Evolutionary conservation across 1,284 basidiomycete genomes (phyloP).

Genomic region (Limonomyces culmigenus): DNA sequence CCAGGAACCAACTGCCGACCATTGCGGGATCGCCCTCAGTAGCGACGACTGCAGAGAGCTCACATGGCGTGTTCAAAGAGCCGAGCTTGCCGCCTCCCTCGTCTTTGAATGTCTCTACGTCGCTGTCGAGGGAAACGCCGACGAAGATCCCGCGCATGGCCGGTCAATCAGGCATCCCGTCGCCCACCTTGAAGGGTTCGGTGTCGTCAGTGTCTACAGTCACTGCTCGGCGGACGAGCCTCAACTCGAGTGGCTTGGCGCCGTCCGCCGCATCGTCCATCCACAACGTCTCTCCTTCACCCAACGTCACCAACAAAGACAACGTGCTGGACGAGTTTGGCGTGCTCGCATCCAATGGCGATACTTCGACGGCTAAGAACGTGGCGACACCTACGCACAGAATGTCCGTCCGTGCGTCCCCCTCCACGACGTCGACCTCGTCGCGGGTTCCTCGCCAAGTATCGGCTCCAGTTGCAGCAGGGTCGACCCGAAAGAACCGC

Average conservation of each 20-base stretch:
- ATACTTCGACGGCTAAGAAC: constrained; percentile 19
- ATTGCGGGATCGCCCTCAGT: constrained; percentile 86
- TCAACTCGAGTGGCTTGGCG: constrained; percentile 31
- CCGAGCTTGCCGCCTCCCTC: constrained; percentile 36
- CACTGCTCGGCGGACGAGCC: constrained; percentile 24
- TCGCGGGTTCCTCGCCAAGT: constrained; percentile 54
- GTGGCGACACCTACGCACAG: constrained; percentile 14
- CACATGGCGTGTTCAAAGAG: constrained; percentile 34
- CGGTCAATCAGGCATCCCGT: constrained; percentile 52
- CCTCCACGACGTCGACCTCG: constrained; percentile 21
- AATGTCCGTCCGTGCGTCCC: constrained; percentile 41
- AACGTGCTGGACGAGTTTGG: constrained; percentile 59
- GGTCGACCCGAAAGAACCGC: constrained; percentile 46
- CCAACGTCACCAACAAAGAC: constrained; percentile 11
- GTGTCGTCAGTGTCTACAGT: constrained; percentile 13
- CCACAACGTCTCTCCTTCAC: constrained; percentile 34
- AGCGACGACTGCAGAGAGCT: constrained; percentile 26
- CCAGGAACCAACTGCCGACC: constrained; percentile 60
- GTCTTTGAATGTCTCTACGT: constrained; percentile 29
- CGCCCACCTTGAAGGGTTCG: constrained; percentile 41
- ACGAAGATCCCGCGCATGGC: constrained; percentile 92
- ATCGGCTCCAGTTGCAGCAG: constrained; percentile 27
- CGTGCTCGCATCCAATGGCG: constrained; percentile 40
- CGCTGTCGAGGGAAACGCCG: constrained; percentile 61
- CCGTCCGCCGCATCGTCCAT: constrained; percentile 35